phyloP scores from a whole-genome alignment of 768 basidiomycete genomes.

The Kwoniella dendrophila region DNA sequence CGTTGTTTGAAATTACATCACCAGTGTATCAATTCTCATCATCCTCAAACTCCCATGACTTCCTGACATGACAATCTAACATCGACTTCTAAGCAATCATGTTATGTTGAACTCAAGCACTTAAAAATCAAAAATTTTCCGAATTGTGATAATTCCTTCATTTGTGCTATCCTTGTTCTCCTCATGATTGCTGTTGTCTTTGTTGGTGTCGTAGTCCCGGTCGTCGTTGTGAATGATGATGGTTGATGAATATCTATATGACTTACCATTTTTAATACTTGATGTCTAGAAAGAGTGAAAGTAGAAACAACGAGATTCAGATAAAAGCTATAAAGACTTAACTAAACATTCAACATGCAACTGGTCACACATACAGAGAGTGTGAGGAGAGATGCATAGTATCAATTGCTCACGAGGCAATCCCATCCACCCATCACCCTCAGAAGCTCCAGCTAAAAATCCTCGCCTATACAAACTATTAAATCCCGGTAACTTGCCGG shows the following conservation, averaged over 20 bases:
- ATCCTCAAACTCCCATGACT: no score
- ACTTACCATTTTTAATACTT: conserved; percentile 34
- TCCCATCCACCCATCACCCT: not conserved
- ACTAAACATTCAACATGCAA: not conserved
- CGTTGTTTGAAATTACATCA: no score
- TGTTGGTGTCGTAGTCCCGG: conserved; percentile 7
- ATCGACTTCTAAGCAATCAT: no score
- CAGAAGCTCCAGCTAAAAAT: conserved; percentile 3
- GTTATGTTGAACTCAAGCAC: conserved; percentile 5
- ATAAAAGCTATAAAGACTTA: conserved; percentile 12
- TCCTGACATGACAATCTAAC: no score
- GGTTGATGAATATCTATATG: conserved; percentile 6
- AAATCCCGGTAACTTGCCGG: not conserved
- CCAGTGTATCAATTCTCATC: no score
- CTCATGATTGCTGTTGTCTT: no score
- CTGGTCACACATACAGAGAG: no score
- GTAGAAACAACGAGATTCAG: conserved; percentile 3
- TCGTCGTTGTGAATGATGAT: not conserved
- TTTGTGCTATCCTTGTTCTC: conserved; percentile 4
- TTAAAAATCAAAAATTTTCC: no score
- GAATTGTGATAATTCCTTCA: not conserved
- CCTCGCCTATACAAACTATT: not conserved
- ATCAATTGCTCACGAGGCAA: not conserved
- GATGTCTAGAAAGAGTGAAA: conserved; percentile 22
- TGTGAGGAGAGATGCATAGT: not conserved